Evolutionary conservation across 139 green algal genomes (phyloP).

Genomic region (Raphidocelis subcapitata): DNA sequence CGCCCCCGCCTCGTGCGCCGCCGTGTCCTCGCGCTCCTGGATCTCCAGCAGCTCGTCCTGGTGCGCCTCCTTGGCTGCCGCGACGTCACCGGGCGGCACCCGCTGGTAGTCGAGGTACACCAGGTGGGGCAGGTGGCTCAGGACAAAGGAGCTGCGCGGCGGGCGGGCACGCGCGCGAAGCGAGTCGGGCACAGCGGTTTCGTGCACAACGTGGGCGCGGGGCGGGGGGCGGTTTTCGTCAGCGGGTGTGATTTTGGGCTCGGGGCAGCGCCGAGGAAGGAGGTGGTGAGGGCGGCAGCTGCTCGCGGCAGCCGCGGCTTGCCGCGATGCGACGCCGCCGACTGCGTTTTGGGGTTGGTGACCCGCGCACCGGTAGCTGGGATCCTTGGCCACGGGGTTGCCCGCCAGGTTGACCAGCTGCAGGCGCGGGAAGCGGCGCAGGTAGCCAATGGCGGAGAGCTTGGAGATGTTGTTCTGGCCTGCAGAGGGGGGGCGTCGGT

Average conservation of each 20-base stretch:
- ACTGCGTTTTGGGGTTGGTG: too few species aligned
- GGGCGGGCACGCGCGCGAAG: too few species aligned
- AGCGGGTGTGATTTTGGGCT: too few species aligned
- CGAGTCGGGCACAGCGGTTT: too few species aligned
- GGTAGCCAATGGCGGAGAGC: slow-evolving; percentile 73
- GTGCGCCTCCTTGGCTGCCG: slow-evolving; percentile 68
- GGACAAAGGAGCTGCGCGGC: slow-evolving; percentile 49
- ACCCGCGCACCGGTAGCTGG: slow-evolving; percentile 67
- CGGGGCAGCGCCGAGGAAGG: too few species aligned
- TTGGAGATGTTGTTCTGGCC: slow-evolving; percentile 70
- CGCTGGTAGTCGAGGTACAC: slow-evolving; percentile 80
- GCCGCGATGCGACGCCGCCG: too few species aligned
- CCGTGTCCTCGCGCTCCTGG: slow-evolving; percentile 67
- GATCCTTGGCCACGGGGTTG: slow-evolving; percentile 75
- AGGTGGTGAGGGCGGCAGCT: too few species aligned
- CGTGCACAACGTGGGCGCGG: too few species aligned
- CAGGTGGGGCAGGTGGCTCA: slow-evolving; percentile 77
- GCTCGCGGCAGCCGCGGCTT: too few species aligned
- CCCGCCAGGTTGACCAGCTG: slow-evolving; percentile 77
- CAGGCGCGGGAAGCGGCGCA: slow-evolving; percentile 74
- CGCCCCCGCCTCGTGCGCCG: slow-evolving; percentile 49
- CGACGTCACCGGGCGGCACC: slow-evolving; percentile 52
- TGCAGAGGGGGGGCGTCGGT: slow-evolving; percentile 20
- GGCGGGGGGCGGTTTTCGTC: too few species aligned
- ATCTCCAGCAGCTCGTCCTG: slow-evolving; percentile 83